Conservation (phyloP, 768 basidiomycete genomes). For the Hypsizygus marmoreus region DNA sequence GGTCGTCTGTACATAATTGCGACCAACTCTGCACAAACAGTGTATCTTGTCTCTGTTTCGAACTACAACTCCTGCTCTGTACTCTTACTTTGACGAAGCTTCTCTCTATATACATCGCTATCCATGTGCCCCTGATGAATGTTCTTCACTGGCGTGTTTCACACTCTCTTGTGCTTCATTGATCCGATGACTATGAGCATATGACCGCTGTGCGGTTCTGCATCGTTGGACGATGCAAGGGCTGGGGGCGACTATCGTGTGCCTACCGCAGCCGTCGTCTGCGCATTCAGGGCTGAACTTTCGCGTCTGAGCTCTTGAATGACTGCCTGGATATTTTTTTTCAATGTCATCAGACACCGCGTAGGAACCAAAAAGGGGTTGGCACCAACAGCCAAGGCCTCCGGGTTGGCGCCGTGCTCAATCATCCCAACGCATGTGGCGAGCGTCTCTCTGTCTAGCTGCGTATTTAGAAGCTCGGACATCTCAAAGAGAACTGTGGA, state of each 20-base stretch:
- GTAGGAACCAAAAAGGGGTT: constrained; percentile 3
- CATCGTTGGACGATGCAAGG: too few relatives aligned
- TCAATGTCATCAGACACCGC: constrained; percentile 8
- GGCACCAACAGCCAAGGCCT: constrained; percentile 76
- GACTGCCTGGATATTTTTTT: constrained; percentile 72
- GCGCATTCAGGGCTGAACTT: constrained; percentile 42
- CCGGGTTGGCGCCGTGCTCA: constrained; percentile 90
- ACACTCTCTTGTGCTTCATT: constrained; percentile 8
- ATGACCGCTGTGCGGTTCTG: too few relatives aligned
- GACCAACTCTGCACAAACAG: constrained; percentile 26
- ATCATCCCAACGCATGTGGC: constrained; percentile 92
- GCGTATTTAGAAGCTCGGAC: constrained; percentile 84
- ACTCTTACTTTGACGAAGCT: neutral
- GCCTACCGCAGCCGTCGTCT: constrained; percentile 21
- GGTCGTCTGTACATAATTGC: constrained; percentile 17
- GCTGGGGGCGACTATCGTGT: constrained; percentile 1
- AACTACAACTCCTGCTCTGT: neutral
- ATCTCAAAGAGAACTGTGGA: constrained; percentile 78
- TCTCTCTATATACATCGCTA: too few relatives aligned
- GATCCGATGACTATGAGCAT: constrained; percentile 7
- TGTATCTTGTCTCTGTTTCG: constrained; percentile 13
- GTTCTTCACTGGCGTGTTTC: too few relatives aligned
- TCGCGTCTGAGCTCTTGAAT: constrained; percentile 83
- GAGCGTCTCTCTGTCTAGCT: constrained; percentile 88
- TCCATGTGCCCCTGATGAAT: too few relatives aligned